Evolutionary conservation across 2,329 filamentous ascomycete genomes (phyloP), one percentile per base, ranked within the genome.

Genomic region (Cryphonectria naterciae): DNA sequence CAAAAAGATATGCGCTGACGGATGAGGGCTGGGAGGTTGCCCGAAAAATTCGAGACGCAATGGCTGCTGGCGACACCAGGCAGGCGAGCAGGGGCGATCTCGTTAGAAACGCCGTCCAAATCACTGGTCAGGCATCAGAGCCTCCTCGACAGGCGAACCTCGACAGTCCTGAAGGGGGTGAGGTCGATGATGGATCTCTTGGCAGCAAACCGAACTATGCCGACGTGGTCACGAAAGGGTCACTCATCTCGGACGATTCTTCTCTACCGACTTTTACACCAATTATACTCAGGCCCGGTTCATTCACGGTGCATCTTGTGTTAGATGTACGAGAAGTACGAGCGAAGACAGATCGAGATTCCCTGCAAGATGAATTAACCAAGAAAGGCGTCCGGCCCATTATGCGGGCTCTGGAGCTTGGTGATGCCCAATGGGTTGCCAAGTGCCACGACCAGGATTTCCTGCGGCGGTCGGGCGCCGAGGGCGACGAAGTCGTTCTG

Each of bases 1-100:
- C 89, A 25, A 87, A 89, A 72, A 88, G 86, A 74, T 96, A 94
- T 77, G 84, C 85, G 1, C 81, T 96, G 49, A 93, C 92, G 0
- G 92, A 95, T 43, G 91, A 93, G 72, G 93, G 93, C 4, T 93
- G 92, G 90, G 91, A 93, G 65, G 88, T 93, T 67, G 92, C 90
- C 1, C 87, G 85, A 65, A 85, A 88, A 32, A 90, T 94, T 52
- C 87, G 87, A 65, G 83, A 86, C 70, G 87, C 76, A 10, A 62
- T 37, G 32, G 46, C 56, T 39, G 58, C 64, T 25, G 73, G 70
- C n/a, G 54, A 58, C 17, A 52, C 67, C 8, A 69, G 37, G n/a
- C 68, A 70, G 62, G 54, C 25, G 6, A 64, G 19, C 15, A 43
- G 19, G 17, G 46, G 60, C 15, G 49, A 67, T 7, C n/a, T 35